Percentiles rank a stretch among this genome's conserved stretches.
These are phyloP conservation scores for Pythium folliculosum DNA, from an alignment of 352 stramenopile species.

Conservation along the genomic window DNA sequence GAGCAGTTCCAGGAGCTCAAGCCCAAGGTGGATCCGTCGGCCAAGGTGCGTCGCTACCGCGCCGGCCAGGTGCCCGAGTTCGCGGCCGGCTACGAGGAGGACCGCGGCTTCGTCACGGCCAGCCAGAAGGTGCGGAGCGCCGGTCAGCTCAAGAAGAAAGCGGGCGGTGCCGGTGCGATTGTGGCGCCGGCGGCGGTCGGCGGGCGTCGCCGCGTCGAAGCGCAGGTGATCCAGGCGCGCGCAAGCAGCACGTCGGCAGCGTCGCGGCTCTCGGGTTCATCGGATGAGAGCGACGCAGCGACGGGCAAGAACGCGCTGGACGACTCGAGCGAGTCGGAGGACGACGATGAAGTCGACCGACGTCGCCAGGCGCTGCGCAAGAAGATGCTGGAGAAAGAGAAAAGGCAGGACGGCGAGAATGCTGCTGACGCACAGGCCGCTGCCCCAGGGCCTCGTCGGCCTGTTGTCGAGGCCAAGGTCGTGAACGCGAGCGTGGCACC, in stretches of 20 bases:
- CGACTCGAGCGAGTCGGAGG: conserved; percentile 72
- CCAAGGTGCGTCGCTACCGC: conserved; percentile 82
- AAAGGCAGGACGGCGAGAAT: conserved; percentile 5
- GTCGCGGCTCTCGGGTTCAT: neutral
- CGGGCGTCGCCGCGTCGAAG: conserved; percentile 52
- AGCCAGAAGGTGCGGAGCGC: conserved; percentile 59
- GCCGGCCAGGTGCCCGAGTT: conserved; percentile 82
- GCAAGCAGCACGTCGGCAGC: conserved; percentile 5
- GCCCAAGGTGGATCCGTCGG: conserved; percentile 78
- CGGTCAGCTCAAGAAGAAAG: conserved; percentile 23
- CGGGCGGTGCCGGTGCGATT: neutral
- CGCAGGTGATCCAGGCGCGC: conserved; percentile 43
- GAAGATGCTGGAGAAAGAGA: conserved; percentile 50
- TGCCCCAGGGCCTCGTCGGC: neutral
- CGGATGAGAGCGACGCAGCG: conserved; percentile 6
- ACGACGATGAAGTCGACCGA: conserved; percentile 62
- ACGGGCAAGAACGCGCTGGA: conserved; percentile 46
- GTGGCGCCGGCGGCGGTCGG: neutral
- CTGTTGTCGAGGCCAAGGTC: conserved; percentile 30
- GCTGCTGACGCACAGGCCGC: neutral
- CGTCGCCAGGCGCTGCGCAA: conserved; percentile 60
- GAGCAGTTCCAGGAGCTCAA: conserved; percentile 73
- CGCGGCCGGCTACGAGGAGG: conserved; percentile 71
- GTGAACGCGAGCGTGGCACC: neutral
- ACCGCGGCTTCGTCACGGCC: conserved; percentile 75